Conservation (phyloP, 768 basidiomycete species). For the Fomitopsis serialis region DNA sequence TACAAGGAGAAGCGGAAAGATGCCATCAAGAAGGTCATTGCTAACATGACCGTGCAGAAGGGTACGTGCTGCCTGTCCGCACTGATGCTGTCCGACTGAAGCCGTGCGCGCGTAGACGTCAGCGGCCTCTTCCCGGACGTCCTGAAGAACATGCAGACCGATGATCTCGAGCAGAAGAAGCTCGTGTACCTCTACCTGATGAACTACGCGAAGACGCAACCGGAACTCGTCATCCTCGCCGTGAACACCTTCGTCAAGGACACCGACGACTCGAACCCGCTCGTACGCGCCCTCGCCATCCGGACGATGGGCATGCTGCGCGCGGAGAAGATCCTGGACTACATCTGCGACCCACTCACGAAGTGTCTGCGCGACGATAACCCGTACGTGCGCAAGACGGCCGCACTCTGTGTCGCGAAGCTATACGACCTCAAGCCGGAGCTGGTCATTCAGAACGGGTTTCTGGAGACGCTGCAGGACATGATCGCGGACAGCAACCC, state of each 20-base stretch:
- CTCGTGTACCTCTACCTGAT: slow-evolving; percentile 99
- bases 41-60: slow-evolving; percentile 99
- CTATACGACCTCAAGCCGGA: slow-evolving; percentile 96
- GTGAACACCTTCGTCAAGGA: slow-evolving; percentile 99
- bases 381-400: slow-evolving; percentile 98
- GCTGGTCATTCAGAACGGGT: slow-evolving; percentile 91
- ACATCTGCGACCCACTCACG: slow-evolving; percentile 92
- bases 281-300: slow-evolving; percentile 93
- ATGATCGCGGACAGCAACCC: slow-evolving; percentile 96
- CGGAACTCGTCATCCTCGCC: slow-evolving; percentile 96
- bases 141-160: slow-evolving; percentile 99
- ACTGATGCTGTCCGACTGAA: background rate
- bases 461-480: slow-evolving; percentile 81
- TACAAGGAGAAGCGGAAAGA: slow-evolving; percentile 95
- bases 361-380: slow-evolving; percentile 93
- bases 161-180: slow-evolving; percentile 99
- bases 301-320: slow-evolving; percentile 97
- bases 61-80: slow-evolving; percentile 39
- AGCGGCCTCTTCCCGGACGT: slow-evolving; percentile 96
- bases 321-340: slow-evolving; percentile 99
- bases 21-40: slow-evolving; percentile 96
- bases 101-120: slow-evolving; percentile 48
- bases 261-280: slow-evolving; percentile 93
- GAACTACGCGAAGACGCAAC: slow-evolving; percentile 99
- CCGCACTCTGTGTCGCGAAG: slow-evolving; percentile 94